phyloP scores from a whole-genome alignment of 179 eudicot genomes.

The Camellia oleifera region DNA sequence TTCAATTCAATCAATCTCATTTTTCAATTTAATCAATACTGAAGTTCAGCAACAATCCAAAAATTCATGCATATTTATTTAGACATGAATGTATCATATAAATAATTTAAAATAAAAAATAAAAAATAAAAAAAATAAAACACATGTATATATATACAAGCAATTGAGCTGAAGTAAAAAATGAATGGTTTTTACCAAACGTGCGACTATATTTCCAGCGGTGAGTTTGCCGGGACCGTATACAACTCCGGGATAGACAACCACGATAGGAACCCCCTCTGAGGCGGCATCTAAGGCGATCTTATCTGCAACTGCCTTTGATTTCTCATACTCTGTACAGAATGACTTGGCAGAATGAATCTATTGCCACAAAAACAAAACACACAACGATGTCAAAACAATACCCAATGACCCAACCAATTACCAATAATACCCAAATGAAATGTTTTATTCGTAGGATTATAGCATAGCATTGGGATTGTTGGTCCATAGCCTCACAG shows the following conservation, averaged over 20 bases:
- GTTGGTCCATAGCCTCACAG: background rate
- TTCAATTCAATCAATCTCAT: no score
- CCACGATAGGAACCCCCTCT: conserved; percentile 79
- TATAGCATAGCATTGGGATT: background rate
- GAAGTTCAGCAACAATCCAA: no score
- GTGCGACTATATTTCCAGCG: conserved; percentile 70
- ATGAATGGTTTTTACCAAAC: conserved; percentile 44
- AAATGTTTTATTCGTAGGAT: background rate
- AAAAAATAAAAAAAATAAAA: no score
- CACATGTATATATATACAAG: no score
- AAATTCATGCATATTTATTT: no score
- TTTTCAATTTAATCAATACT: no score
- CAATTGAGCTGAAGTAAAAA: conserved; percentile 6
- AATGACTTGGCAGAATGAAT: conserved; percentile 70
- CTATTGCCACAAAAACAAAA: conserved; percentile 24
- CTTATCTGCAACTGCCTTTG: conserved; percentile 77
- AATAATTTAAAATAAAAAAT: no score
- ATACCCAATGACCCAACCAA: no score
- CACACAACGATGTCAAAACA: background rate
- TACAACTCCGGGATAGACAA: conserved; percentile 88
- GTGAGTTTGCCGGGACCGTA: conserved; percentile 93
- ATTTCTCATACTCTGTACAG: conserved; percentile 89
- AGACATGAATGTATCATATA: no score
- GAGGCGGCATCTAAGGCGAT: conserved; percentile 79
- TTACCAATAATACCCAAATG: no score